These are phyloP conservation scores for Pichia sp. DNA, from an alignment of 1,139 yeast genomes.

Conservation along the genomic window DNA sequence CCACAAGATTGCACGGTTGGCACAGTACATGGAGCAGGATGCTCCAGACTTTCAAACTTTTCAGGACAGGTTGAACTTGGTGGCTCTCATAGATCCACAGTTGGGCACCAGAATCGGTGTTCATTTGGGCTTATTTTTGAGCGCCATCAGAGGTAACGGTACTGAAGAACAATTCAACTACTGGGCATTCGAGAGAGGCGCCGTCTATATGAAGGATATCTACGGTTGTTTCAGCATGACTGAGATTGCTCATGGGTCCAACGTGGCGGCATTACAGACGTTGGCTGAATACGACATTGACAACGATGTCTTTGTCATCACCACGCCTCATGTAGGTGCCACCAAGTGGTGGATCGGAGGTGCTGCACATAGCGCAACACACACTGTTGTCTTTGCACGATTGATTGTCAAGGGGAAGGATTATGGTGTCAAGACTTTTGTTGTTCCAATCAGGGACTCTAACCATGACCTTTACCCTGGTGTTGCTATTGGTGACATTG, in stretches of 20 bases:
- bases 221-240: conserved; percentile 96
- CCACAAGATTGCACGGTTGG: conserved; percentile 40
- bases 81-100: conserved; percentile 49
- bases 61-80: conserved; percentile 39
- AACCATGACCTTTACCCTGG: conserved; percentile 73
- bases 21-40: conserved; percentile 44
- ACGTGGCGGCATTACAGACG: conserved; percentile 90
- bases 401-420: conserved; percentile 77
- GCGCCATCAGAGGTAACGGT: conserved; percentile 49
- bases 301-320: conserved; percentile 65
- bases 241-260: conserved; percentile 90
- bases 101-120: conserved; percentile 48
- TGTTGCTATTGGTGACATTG: conserved; percentile 82
- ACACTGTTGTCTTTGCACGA: conserved; percentile 76
- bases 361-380: conserved; percentile 92
- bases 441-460: conserved; percentile 80
- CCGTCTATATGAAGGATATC: conserved; percentile 57
- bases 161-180: conserved; percentile 53
- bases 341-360: conserved; percentile 99
- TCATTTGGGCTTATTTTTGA: conserved; percentile 47
- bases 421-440: conserved; percentile 86
- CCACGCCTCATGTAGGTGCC: conserved; percentile 88
- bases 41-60: conserved; percentile 35
- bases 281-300: conserved; percentile 73
- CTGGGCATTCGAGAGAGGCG: conserved; percentile 77